Base-by-base conservation (phyloP, 805 yeast genomes). In the Torulaspora maleeae region DNA sequence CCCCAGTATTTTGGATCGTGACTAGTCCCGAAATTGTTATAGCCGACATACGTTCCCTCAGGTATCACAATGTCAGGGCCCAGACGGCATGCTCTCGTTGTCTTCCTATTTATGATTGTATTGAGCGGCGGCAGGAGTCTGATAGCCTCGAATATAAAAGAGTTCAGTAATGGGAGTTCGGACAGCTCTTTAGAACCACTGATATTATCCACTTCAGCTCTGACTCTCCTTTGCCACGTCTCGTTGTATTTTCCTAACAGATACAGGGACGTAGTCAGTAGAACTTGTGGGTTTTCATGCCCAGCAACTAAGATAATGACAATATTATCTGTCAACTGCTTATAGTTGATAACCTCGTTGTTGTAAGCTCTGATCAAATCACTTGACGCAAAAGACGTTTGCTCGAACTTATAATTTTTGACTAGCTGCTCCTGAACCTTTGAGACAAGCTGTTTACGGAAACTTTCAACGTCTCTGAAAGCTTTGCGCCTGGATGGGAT, bases 201-300 rank as follows among this genome's bases (percentile, higher is more conserved):
- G 13, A 58, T 42, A 24, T 38, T 19, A 27, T 37, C 24, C 9
- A 78, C 57, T 61, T 86, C 93, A 1, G 67, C 46, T 27, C 66
- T 64, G 15, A 86, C 64, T 28, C 56, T 59, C 3, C 58, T 47
- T 59, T 83, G 90, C 51, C 76, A 69, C 0, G 50, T 39, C 1
- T 60, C 41, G 12, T 15, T 61, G 50, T 71, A 42, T 47, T 77
- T 78, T 1, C 75, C 77, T 22, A 79, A 52, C 11, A 75, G 50
- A 45, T 71, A 78, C 1, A 79, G 50, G 5, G 74, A 53, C 0
- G 80, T 74, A 0, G 75, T 69, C 48, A 78, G 52, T 9, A 78
- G 59, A 19, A 79, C 55, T 48, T 77, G 79, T 0, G 84, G 84
- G 49, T 79, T 79, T 52, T 79, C 84, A 58, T 79, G 84, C 0